These are phyloP conservation scores for Apiotrichum sp. DNA, from an alignment of 1,284 basidiomycete genomes.

Conservation along the genomic window DNA sequence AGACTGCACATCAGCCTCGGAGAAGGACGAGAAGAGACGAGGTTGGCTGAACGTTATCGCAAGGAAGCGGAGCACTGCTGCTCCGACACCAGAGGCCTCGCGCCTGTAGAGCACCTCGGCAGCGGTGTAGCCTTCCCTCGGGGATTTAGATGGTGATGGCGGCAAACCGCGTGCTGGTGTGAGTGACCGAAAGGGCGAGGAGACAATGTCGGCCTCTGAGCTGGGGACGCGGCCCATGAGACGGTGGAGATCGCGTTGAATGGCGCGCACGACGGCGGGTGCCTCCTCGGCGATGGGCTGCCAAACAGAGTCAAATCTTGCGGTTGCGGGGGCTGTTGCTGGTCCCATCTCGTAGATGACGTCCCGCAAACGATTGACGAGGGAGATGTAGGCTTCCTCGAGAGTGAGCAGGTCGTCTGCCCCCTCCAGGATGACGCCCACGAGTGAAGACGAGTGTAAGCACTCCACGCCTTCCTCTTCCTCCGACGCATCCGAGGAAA, in stretches of 20 bases:
- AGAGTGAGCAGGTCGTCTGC: slow-evolving; percentile 41
- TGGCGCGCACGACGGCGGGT: slow-evolving; percentile 38
- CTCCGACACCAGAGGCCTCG: slow-evolving; percentile 41
- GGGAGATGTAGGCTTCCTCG: slow-evolving; percentile 41
- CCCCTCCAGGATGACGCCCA: slow-evolving; percentile 37
- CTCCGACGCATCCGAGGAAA: slow-evolving; percentile 26
- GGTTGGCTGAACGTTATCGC: slow-evolving; percentile 25
- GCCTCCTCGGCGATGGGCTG: slow-evolving; percentile 35
- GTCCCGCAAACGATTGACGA: slow-evolving; percentile 24
- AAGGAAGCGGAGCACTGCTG: slow-evolving; percentile 33
- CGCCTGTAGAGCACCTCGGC: slow-evolving; percentile 43
- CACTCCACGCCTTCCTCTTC: slow-evolving; percentile 32
- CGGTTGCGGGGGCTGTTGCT: neutral
- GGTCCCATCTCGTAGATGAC: slow-evolving; percentile 18
- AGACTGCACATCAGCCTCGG: slow-evolving; percentile 37
- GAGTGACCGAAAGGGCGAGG: slow-evolving; percentile 28
- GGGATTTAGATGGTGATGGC: slow-evolving; percentile 6
- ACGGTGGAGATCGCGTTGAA: slow-evolving; percentile 36
- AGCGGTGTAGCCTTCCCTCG: slow-evolving; percentile 39
- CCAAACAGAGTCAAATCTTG: neutral
- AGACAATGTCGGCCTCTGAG: slow-evolving; percentile 17
- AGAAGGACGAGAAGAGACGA: slow-evolving; percentile 30
- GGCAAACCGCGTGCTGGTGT: neutral
- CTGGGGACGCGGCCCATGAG: slow-evolving; percentile 36
- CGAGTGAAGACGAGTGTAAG: slow-evolving; percentile 29